Evolutionary conservation across 495 filamentous ascomycete species (phyloP).

Genomic region (Penicillium argentinense): DNA sequence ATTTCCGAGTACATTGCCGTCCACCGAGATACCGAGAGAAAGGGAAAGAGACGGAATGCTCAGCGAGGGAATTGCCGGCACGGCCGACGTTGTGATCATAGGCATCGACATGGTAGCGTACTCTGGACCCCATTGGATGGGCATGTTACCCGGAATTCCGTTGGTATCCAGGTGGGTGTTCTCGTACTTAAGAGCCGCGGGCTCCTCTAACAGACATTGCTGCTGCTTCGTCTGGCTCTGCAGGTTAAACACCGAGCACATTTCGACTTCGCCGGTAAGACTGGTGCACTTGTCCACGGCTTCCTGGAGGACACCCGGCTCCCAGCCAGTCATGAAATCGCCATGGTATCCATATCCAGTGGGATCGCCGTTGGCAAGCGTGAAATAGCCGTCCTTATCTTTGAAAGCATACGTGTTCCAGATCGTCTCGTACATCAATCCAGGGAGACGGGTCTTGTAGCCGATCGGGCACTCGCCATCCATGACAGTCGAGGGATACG

Average conservation of each 20-base stretch:
- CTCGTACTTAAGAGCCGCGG: slow-evolving; percentile 39
- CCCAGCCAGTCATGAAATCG: slow-evolving; percentile 86
- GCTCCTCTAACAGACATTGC: slow-evolving; percentile 49
- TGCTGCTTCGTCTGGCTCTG: slow-evolving; percentile 41
- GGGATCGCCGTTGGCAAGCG: slow-evolving; percentile 81
- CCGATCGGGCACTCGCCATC: slow-evolving; percentile 74
- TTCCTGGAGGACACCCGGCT: slow-evolving; percentile 45
- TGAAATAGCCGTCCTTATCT: slow-evolving; percentile 66
- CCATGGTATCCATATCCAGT: slow-evolving; percentile 82
- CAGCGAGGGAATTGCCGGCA: not conserved
- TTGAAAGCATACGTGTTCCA: slow-evolving; percentile 73
- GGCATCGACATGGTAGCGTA: slow-evolving; percentile 35
- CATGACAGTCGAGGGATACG: slow-evolving; percentile 73
- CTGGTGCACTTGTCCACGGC: slow-evolving; percentile 52
- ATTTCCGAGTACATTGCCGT: slow-evolving; percentile 7
- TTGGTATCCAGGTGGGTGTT: slow-evolving; percentile 29
- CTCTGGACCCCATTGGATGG: slow-evolving; percentile 51
- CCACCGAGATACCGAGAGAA: slow-evolving; percentile 9
- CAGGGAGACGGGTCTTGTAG: slow-evolving; percentile 66
- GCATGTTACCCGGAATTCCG: slow-evolving; percentile 55
- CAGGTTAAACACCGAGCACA: slow-evolving; percentile 61
- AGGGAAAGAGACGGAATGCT: slow-evolving; percentile 14
- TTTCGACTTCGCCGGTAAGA: slow-evolving; percentile 49
- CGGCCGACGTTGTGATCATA: not conserved
- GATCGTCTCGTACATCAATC: slow-evolving; percentile 86